A percentile compares a stretch with the other conserved stretches of the same genome.
phyloP scores from a whole-genome alignment of 148 eudicot species.

The Bassia scoparia region DNA sequence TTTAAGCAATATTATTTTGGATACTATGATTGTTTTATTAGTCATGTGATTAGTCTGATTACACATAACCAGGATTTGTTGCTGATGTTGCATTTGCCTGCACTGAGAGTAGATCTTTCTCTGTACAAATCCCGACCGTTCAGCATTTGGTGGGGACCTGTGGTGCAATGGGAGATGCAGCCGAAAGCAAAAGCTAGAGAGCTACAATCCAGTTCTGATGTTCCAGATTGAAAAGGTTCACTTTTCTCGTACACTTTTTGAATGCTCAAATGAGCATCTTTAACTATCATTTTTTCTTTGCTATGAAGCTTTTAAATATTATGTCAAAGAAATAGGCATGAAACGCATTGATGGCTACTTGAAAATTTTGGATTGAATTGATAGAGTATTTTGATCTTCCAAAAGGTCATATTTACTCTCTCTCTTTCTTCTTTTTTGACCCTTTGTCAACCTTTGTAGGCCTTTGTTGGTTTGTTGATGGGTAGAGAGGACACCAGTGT shows the following conservation, averaged over 20 bases:
- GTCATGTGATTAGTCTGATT: conserved; percentile 15
- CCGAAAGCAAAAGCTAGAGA: conserved; percentile 32
- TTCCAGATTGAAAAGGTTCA: conserved; percentile 24
- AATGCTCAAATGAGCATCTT: conserved; percentile 14
- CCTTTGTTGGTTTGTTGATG: conserved; percentile 34
- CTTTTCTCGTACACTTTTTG: conserved; percentile 16
- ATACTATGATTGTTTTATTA: conserved; percentile 19
- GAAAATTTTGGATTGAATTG: conserved; percentile 15
- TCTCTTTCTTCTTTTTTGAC: conserved; percentile 17
- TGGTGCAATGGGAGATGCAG: conserved; percentile 15
- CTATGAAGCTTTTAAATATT: conserved; percentile 13
- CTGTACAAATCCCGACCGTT: conserved; percentile 18
- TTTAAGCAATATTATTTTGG: conserved; percentile 12
- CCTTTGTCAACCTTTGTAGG: conserved; percentile 29
- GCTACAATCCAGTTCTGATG: conserved; percentile 29
- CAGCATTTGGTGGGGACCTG: conserved; percentile 29
- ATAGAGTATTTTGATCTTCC: conserved; percentile 3
- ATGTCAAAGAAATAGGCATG: conserved; percentile 10
- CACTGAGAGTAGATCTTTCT: conserved; percentile 4
- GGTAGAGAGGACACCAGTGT: conserved; percentile 32
- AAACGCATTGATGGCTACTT: conserved; percentile 17
- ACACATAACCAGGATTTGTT: conserved; percentile 1
- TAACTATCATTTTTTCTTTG: conserved; percentile 21
- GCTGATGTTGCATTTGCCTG: conserved; percentile 26
- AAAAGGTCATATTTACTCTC: conserved; percentile 12